These are phyloP conservation scores for Claviceps maximensis DNA, from an alignment of 2,329 filamentous ascomycete genomes.

Conservation along the genomic window DNA sequence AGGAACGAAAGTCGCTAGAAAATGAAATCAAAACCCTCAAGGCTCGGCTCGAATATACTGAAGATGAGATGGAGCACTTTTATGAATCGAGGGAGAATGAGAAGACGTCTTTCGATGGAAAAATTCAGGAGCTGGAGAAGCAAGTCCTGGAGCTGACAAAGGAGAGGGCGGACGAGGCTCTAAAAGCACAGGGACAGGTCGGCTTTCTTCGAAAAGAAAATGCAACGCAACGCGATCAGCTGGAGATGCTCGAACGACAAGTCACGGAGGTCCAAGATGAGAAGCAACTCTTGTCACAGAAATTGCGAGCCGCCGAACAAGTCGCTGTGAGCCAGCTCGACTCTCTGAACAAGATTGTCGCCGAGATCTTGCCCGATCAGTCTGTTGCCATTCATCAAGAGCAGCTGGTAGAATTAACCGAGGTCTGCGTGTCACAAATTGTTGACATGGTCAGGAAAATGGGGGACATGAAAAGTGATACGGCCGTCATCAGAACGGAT, in stretches of 20 bases:
- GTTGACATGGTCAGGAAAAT: slow-evolving; percentile 47
- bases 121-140: slow-evolving; percentile 51
- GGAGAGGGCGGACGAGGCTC: slow-evolving; percentile 41
- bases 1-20: slow-evolving; percentile 73
- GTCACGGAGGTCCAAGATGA: slow-evolving; percentile 43
- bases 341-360: slow-evolving; percentile 45
- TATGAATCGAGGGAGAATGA: slow-evolving; percentile 75
- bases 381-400: slow-evolving; percentile 36
- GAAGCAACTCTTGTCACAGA: slow-evolving; percentile 35
- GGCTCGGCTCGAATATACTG: slow-evolving; percentile 69
- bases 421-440: slow-evolving; percentile 44
- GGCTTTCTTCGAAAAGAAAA: slow-evolving; percentile 50
- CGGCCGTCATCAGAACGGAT: slow-evolving; percentile 48
- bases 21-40: slow-evolving; percentile 66
- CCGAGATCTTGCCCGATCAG: slow-evolving; percentile 41
- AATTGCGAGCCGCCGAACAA: slow-evolving; percentile 37
- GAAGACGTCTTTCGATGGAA: slow-evolving; percentile 55
- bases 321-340: slow-evolving; percentile 36
- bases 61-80: slow-evolving; percentile 82
- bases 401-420: slow-evolving; percentile 42
- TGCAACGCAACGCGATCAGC: slow-evolving; percentile 44
- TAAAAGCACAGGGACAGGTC: slow-evolving; percentile 48
- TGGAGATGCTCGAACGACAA: slow-evolving; percentile 44
- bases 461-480: slow-evolving; percentile 45
- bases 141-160: slow-evolving; percentile 54